Evolutionary conservation across 148 eudicot genomes (phyloP).

Genomic region (Silene uniflora): DNA sequence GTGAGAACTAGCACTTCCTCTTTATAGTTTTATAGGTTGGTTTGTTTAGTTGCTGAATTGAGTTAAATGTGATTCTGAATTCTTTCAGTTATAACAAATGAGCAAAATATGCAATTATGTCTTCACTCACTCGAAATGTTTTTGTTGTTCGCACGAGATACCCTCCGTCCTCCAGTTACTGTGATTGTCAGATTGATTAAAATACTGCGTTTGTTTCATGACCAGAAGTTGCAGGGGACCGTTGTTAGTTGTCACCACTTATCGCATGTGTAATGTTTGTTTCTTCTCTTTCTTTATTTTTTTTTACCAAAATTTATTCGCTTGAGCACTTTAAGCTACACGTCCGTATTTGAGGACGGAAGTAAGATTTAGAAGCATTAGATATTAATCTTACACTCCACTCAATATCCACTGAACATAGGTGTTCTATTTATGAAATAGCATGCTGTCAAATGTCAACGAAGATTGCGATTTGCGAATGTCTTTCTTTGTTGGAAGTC

Average conservation of each 20-base stretch:
- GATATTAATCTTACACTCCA: not conserved
- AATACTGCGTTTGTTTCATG: not conserved
- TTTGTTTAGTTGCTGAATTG: not conserved
- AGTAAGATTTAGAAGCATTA: not conserved
- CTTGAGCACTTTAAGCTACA: too few species aligned
- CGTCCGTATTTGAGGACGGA: not conserved
- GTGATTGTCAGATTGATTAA: not conserved
- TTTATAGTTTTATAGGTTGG: not conserved
- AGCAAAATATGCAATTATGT: not conserved
- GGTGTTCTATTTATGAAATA: too few species aligned
- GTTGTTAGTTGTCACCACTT: not conserved
- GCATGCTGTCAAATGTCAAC: too few species aligned
- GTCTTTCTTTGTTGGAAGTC: too few species aligned
- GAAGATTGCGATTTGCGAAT: too few species aligned
- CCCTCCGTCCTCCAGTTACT: not conserved
- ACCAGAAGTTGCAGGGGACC: conserved; percentile 18
- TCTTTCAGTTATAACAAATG: not conserved
- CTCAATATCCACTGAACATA: too few species aligned
- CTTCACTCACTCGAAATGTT: not conserved
- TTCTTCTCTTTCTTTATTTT: not conserved
- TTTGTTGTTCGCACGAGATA: not conserved
- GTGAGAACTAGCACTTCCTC: not conserved
- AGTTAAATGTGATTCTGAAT: not conserved
- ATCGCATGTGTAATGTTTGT: not conserved
- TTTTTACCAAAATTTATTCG: not conserved